These are phyloP conservation scores for Didymella keratinophila DNA, from an alignment of 2,329 filamentous ascomycete species.

Conservation along the genomic window DNA sequence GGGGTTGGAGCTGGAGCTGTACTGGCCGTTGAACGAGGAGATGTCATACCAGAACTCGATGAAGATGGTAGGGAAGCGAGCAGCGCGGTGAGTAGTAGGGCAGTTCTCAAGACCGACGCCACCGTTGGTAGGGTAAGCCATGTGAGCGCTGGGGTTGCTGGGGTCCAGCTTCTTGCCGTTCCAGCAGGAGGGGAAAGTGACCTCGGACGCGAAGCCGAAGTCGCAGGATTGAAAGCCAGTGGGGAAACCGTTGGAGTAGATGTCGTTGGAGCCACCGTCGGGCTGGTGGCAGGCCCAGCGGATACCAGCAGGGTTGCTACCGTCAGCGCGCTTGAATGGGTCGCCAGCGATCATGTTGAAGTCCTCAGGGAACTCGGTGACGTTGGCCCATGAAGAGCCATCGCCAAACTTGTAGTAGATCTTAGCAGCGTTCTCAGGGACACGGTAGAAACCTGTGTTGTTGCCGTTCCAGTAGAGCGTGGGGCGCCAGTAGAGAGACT, in stretches of 20 bases:
- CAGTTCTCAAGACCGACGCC: conserved; percentile 46
- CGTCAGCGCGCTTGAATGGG: conserved; percentile 41
- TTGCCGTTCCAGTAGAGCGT: conserved; percentile 50
- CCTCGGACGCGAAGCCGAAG: conserved; percentile 46
- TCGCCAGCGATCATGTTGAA: conserved; percentile 51
- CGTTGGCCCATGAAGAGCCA: conserved; percentile 43
- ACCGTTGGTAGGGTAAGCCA: conserved; percentile 50
- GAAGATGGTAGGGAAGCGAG: conserved; percentile 50
- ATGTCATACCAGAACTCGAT: conserved; percentile 53
- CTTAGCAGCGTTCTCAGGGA: conserved; percentile 47
- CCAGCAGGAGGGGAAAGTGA: conserved; percentile 51
- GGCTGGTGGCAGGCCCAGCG: conserved; percentile 45
- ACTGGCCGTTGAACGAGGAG: conserved; percentile 44
- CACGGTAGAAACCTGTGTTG: conserved; percentile 46
- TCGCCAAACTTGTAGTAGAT: conserved; percentile 52
- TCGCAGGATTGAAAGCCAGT: conserved; percentile 49
- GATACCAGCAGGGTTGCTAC: conserved; percentile 40
- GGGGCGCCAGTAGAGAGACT: conserved; percentile 51
- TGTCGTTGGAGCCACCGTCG: conserved; percentile 33
- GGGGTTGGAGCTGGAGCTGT: conserved; percentile 39
- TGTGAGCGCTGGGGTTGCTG: conserved; percentile 44
- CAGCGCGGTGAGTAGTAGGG: conserved; percentile 40
- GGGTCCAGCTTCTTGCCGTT: conserved; percentile 47
- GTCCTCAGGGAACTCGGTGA: conserved; percentile 47
- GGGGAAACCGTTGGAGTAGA: conserved; percentile 46